Percentiles rank a stretch among this genome's conserved stretches.
Conservation (phyloP, 1,284 basidiomycete species). For the Schizopora paradoxa region DNA sequence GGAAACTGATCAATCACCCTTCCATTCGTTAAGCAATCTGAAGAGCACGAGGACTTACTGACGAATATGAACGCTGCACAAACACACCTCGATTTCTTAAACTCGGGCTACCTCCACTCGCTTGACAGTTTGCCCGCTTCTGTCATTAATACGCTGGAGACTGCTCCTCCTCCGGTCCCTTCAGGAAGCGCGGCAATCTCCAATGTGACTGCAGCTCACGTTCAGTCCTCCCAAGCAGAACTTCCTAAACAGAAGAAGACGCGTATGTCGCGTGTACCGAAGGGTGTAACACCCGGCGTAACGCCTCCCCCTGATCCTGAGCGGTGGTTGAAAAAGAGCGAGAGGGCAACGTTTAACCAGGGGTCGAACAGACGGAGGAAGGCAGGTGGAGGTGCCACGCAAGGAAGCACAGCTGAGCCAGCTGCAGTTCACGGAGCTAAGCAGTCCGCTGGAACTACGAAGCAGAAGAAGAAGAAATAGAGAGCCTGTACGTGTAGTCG, state of each 20-base stretch:
- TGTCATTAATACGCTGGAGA: slow-evolving; percentile 50
- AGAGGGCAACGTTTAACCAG: slow-evolving; percentile 50
- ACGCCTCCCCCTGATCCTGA: slow-evolving; percentile 76
- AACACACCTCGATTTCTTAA: slow-evolving; percentile 76
- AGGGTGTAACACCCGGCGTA: slow-evolving; percentile 66
- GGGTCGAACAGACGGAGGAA: slow-evolving; percentile 39
- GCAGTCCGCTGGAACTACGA: slow-evolving; percentile 34
- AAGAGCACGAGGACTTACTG: slow-evolving; percentile 80
- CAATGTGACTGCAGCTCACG: slow-evolving; percentile 27
- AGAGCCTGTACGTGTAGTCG: slow-evolving; percentile 19
- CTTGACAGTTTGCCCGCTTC: slow-evolving; percentile 53
- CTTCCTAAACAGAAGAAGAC: slow-evolving; percentile 45
- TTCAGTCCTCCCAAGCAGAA: slow-evolving; percentile 24
- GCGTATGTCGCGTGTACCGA: slow-evolving; percentile 61
- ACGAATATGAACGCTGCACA: slow-evolving; percentile 78
- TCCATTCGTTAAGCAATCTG: slow-evolving; percentile 53
- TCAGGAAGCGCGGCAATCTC: slow-evolving; percentile 31
- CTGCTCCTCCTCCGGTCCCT: slow-evolving; percentile 46
- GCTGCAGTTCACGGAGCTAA: slow-evolving; percentile 28
- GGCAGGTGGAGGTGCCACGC: slow-evolving; percentile 40
- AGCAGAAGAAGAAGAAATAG: slow-evolving; percentile 49
- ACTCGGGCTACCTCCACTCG: slow-evolving; percentile 57
- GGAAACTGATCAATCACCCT: slow-evolving; percentile 1
- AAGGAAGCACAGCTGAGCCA: slow-evolving; percentile 44
- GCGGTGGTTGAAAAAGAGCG: slow-evolving; percentile 78